Percentiles rank a stretch among this genome's conserved stretches.
These are phyloP conservation scores for Starmerella khaoyaiensis DNA, from an alignment of 805 yeast species.

Conservation along the genomic window DNA sequence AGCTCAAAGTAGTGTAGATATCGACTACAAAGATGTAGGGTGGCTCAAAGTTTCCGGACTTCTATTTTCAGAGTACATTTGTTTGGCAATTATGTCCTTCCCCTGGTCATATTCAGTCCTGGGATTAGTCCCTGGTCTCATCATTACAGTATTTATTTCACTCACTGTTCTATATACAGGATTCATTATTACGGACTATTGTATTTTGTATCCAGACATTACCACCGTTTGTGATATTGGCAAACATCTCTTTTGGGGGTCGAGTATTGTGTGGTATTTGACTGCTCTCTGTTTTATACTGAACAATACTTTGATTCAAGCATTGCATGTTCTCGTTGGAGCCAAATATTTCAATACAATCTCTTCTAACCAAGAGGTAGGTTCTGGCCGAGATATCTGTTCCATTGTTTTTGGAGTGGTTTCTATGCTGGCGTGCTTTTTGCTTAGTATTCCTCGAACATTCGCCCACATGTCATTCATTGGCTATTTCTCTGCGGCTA, in stretches of 20 bases:
- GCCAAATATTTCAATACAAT: conserved; percentile 48
- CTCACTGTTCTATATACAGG: conserved; percentile 44
- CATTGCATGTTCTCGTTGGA: conserved; percentile 47
- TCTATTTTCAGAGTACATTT: conserved; percentile 46
- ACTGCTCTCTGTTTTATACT: conserved; percentile 43
- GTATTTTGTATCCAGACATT: conserved; percentile 40
- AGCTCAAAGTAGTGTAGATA: conserved; percentile 15
- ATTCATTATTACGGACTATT: conserved; percentile 41
- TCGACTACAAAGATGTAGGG: conserved; percentile 41
- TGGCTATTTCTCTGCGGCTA: conserved; percentile 42
- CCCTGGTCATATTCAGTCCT: conserved; percentile 53
- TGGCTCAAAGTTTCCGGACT: conserved; percentile 52
- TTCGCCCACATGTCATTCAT: conserved; percentile 40
- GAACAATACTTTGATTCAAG: conserved; percentile 46
- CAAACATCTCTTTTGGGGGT: conserved; percentile 41
- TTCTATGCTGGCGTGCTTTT: conserved; percentile 37
- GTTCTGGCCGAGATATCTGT: conserved; percentile 30
- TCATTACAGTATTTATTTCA: conserved; percentile 41
- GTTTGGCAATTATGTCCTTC: conserved; percentile 51
- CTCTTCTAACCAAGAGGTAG: conserved; percentile 28
- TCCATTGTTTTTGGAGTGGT: conserved; percentile 42
- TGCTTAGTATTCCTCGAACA: conserved; percentile 45
- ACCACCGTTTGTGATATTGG: conserved; percentile 48
- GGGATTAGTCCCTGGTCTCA: conserved; percentile 47
- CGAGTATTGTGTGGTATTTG: conserved; percentile 41